Base-by-base conservation (phyloP, 2,329 filamentous ascomycete species). In the Diaporthe sp. region DNA sequence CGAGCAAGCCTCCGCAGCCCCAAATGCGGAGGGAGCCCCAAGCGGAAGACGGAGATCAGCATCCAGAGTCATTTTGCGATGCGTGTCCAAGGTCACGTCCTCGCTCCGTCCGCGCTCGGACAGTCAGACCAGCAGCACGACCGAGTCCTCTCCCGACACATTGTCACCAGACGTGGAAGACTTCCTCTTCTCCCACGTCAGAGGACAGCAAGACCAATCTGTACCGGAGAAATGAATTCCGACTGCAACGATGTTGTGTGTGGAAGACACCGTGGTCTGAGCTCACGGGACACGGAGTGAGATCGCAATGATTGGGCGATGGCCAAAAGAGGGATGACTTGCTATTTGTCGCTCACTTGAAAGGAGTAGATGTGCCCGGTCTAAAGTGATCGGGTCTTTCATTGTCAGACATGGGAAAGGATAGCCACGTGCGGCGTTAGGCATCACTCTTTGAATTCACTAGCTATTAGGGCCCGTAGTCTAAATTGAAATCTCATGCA, bases 101-200 rank as follows among this genome's bases (percentile, higher is more conserved):
- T 55, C 49, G 49, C 65, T 70, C 17, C 65, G 65, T 5, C 65
- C 34, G 15, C 65, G 65, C 25, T 70, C 65, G 4, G n/a, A 42
- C 65, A 70, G 65, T 34, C 65, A 70, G 65, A 25, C 31, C 37
- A 70, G 65, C 65, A 42, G 51, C n/a, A 31, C 49, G 15, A 25
- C 34, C n/a, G 49, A 28, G n/a, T 25, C 65, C 17, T 55, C 65
- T 15, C 46, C 65, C n/a, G 46, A 55, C 34, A 42, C 65, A 31
- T 42, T 70, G 49, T 70, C 65, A 28, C 65, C 65, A 22, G 65
- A 70, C 3, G 65, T 70, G n/a, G 65, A 70, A 31, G 65, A 70
- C 1, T 70, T 70, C 8, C 49, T 70, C 15, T 70, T 25, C n/a
- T 55, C 65, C 4, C 65, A 55, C 34, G 13, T 22, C 34, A 55